These are phyloP conservation scores for Botrytis cinerea DNA, from an alignment of 2,329 filamentous ascomycete genomes.

Conservation along the genomic window DNA sequence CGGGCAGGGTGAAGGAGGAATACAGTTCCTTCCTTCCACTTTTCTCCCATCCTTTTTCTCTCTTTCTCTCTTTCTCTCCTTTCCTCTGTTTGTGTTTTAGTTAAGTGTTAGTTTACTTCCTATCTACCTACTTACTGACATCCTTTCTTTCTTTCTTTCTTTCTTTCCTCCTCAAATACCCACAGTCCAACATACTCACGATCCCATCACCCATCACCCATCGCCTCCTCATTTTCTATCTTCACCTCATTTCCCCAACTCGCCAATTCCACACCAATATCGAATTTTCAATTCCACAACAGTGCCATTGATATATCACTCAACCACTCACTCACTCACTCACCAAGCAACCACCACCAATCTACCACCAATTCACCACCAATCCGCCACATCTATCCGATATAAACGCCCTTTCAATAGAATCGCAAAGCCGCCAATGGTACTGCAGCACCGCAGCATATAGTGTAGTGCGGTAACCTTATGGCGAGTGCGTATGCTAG, in stretches of 20 bases:
- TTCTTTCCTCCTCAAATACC: neutral
- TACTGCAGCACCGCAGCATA: neutral
- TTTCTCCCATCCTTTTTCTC: neutral
- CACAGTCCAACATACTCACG: neutral
- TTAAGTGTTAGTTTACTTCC: neutral
- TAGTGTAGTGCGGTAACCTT: neutral
- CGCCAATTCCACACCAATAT: neutral
- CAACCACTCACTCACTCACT: neutral
- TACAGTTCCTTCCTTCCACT: accelerated
- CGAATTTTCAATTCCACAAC: neutral
- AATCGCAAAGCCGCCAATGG: neutral
- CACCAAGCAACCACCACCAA: neutral
- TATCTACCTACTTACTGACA: neutral
- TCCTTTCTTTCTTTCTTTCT: neutral
- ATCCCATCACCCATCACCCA: neutral
- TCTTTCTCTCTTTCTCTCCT: neutral
- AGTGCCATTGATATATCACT: neutral
- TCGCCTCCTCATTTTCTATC: too few species aligned
- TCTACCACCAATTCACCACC: neutral
- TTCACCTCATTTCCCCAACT: too few species aligned
- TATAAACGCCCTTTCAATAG: neutral
- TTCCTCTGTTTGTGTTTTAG: neutral
- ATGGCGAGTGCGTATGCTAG: neutral
- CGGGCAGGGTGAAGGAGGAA: too few species aligned
- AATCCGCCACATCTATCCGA: too few species aligned